Evolutionary conservation across 176 grass and related monocot species (phyloP), one percentile per base, ranked within the genome.

Genomic region (Metroxylon sagu): DNA sequence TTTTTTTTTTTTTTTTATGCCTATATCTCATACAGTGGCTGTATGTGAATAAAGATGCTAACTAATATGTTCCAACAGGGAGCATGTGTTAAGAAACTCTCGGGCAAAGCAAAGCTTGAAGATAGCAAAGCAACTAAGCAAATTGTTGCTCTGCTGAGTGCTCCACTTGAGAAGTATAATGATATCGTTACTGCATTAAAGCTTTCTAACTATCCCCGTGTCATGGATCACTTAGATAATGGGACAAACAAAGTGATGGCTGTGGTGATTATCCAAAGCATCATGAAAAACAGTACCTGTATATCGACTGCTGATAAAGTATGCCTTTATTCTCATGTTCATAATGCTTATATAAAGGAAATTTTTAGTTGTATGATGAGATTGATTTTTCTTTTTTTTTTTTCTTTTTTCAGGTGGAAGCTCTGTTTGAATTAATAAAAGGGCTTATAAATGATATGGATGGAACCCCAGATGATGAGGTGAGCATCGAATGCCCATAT

Each of bases 141-240:
- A 79, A 91, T 98, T 82, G 87, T 98, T 60, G 93, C 93, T 75
- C 93, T 98, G 66, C 77, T 98, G 51, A 98, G 93, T 80, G 87
- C 93, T 39, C 93, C 93, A 50, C 77, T 98, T 48, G 93, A 98
- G 74, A 98, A 98, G 69, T 98, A 98, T 70, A 98, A 86, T 72
- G 86, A 88, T 70, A 92, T 98, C 71, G 87, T 88, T 43, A 98
- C 93, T 70, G 87, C 93, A 28, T 75, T 98, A 73, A 86, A 98
- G 77, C 93, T 98, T 77, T 85, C 93, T 56, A 98, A 88, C 73
- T 98, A 98, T 83, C 93, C 93, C 27, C 88, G 85, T 55, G 87
- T 98, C 68, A 98, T 98, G 93, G 93, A 90, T 78, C 86, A 98
- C 75, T 66, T 98, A 48, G 93, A 98, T 88, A 98, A 88, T 80